Evolutionary conservation across 2,329 filamentous ascomycete genomes (phyloP), one percentile per base, ranked within the genome.

Genomic region (Didymella pinodella): DNA sequence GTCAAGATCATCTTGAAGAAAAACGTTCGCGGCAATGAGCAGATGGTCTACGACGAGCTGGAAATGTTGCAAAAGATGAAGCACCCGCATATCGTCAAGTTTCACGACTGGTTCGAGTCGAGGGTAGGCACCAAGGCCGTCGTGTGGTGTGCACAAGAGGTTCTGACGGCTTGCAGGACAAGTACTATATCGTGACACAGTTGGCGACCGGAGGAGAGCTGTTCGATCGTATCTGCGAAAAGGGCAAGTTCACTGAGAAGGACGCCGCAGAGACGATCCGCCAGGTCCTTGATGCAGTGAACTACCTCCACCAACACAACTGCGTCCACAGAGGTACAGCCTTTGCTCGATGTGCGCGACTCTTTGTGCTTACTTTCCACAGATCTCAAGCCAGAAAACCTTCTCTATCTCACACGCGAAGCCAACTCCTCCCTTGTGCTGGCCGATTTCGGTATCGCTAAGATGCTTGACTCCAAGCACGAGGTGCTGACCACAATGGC

Each of bases 1-100:
- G 87, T 99, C 79, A 99, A 99, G 85, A 98, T 99, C 77, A 99
- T 99, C 78, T 83, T 98, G 74, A 99, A 99, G 86, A 97, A 97
- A 84, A 98, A 97, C 80, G 94, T 99, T 76, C 96, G 93, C 78
- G 94, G 93, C 65, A 98, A 98, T 72, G 95, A 99, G 83, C 88
- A 90, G 78, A 99, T 99, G 95, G 95, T 99, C 40, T 95, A 96
- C 77, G 95, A 99, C 78, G 95, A 99, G 82, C 85, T 99, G 71
- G 86, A 93, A 67, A 93, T 99, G 88, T 85, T 99, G 65, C 93
- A 97, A 80, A 87, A 87, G 59, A 87, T 99, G 75, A 86, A 93
- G 75, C 95, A 99, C 77, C 91, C 92, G 52, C 92, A 98, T 79
- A 99, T 99, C 76, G 95, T 99, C 80, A 89, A 90, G 69, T 99